phyloP scores from a whole-genome alignment of 2,329 filamentous ascomycete species.

The Colletotrichum chrysophilum region DNA sequence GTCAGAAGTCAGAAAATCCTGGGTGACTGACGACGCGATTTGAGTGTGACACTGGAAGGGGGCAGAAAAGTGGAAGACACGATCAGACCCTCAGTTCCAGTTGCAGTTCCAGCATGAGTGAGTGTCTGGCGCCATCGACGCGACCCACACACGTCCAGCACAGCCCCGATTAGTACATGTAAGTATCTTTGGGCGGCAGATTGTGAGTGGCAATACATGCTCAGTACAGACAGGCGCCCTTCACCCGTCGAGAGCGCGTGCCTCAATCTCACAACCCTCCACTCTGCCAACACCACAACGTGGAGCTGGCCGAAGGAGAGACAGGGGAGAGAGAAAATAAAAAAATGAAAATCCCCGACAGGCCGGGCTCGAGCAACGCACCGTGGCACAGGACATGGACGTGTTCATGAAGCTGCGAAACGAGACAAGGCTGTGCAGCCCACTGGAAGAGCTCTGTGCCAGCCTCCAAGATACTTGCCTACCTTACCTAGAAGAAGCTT shows the following conservation, averaged over 20 bases:
- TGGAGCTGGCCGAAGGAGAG: not conserved
- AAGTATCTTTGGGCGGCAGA: not conserved
- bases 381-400: not conserved
- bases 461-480: not conserved
- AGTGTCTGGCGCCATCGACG: not conserved
- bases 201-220: not conserved
- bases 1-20: not conserved
- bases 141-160: not conserved
- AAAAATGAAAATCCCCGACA: conserved; percentile 16
- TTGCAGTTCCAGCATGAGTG: not conserved
- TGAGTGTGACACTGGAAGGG: not conserved
- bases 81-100: not conserved
- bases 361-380: conserved; percentile 5
- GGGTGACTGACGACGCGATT: not conserved
- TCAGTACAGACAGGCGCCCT: not conserved
- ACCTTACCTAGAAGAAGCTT: not conserved
- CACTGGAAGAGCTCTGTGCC: not conserved
- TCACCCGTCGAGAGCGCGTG: not conserved
- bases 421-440: not conserved
- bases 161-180: not conserved
- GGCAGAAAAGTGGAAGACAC: not conserved
- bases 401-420: not conserved
- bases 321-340: conserved; percentile 2
- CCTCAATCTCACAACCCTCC: not conserved
- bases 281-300: not conserved